Percentiles rank a stretch among this genome's conserved stretches.
phyloP scores from a whole-genome alignment of 2,329 filamentous ascomycete species.

The Monosporascus sp. region DNA sequence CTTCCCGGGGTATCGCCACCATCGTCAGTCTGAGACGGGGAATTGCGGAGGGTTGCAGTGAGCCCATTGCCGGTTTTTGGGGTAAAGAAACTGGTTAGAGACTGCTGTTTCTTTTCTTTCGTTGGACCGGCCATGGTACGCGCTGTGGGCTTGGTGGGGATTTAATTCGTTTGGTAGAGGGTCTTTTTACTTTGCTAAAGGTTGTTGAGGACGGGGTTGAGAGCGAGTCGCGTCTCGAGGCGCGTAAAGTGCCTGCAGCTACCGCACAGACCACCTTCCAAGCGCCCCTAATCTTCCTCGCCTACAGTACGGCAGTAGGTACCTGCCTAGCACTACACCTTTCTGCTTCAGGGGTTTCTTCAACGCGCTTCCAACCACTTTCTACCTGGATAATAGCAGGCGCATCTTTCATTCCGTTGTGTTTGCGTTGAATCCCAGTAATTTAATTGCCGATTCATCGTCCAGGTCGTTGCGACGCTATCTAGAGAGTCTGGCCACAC shows the following conservation, averaged over 20 bases:
- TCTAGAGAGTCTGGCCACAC: too few relatives aligned
- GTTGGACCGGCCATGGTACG: slow-evolving; percentile 32
- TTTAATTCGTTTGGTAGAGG: not conserved
- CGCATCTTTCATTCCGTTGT: too few relatives aligned
- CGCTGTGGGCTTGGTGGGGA: not conserved
- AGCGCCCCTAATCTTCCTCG: not conserved
- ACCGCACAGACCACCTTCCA: not conserved
- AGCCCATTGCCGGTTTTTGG: slow-evolving; percentile 50
- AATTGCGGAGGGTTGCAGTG: slow-evolving; percentile 29
- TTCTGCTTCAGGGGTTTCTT: too few relatives aligned
- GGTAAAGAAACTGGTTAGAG: slow-evolving; percentile 82
- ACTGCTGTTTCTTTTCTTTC: slow-evolving; percentile 65
- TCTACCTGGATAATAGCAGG: too few relatives aligned
- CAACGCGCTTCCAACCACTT: too few relatives aligned
- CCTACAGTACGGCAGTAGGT: not conserved
- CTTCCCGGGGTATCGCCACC: slow-evolving; percentile 17
- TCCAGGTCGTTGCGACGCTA: too few relatives aligned
- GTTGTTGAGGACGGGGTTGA: not conserved
- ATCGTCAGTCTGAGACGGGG: slow-evolving; percentile 23
- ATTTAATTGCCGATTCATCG: too few relatives aligned
- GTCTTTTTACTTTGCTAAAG: not conserved
- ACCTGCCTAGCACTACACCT: not conserved
- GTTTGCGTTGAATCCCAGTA: too few relatives aligned
- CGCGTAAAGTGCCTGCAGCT: not conserved
- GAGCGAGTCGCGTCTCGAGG: not conserved